Conservation (phyloP, 257 asterid species). For the Jasminum sambac region DNA sequence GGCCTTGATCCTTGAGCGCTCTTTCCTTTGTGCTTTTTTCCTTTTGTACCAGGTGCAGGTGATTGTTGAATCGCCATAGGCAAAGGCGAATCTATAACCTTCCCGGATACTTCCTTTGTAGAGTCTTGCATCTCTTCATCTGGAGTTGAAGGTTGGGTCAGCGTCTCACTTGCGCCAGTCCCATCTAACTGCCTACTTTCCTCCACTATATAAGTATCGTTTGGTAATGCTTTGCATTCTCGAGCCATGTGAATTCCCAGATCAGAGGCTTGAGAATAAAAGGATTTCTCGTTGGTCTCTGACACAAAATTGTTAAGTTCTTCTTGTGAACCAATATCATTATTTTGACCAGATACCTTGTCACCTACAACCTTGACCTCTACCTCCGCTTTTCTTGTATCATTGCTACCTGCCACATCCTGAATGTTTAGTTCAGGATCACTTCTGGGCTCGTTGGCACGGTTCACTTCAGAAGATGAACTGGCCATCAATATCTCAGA, state of each 20-base stretch:
- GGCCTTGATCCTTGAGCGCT: slow-evolving; percentile 50
- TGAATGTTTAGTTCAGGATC: slow-evolving; percentile 61
- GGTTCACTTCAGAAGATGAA: slow-evolving; percentile 60
- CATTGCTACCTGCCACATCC: slow-evolving; percentile 66
- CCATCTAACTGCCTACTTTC: slow-evolving; percentile 63
- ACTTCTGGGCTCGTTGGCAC: slow-evolving; percentile 48
- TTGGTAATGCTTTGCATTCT: slow-evolving; percentile 60
- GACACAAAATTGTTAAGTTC: slow-evolving; percentile 54
- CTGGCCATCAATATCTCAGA: slow-evolving; percentile 85
- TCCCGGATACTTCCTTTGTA: slow-evolving; percentile 46
- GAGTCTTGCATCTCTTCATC: slow-evolving; percentile 48
- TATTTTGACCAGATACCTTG: slow-evolving; percentile 53
- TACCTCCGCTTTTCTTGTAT: slow-evolving; percentile 57
- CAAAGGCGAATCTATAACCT: slow-evolving; percentile 42
- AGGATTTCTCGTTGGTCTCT: slow-evolving; percentile 69
- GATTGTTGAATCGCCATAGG: slow-evolving; percentile 46
- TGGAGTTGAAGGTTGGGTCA: slow-evolving; percentile 44
- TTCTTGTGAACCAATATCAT: slow-evolving; percentile 51
- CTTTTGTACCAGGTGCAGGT: slow-evolving; percentile 51
- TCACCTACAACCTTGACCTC: slow-evolving; percentile 85
- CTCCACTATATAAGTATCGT: slow-evolving; percentile 58
- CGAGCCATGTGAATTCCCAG: slow-evolving; percentile 84
- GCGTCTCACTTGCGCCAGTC: slow-evolving; percentile 45
- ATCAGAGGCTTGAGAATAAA: slow-evolving; percentile 88
- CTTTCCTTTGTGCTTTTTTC: slow-evolving; percentile 80